phyloP scores from a whole-genome alignment of 2,329 filamentous ascomycete genomes.

The Clarireedia sp. region DNA sequence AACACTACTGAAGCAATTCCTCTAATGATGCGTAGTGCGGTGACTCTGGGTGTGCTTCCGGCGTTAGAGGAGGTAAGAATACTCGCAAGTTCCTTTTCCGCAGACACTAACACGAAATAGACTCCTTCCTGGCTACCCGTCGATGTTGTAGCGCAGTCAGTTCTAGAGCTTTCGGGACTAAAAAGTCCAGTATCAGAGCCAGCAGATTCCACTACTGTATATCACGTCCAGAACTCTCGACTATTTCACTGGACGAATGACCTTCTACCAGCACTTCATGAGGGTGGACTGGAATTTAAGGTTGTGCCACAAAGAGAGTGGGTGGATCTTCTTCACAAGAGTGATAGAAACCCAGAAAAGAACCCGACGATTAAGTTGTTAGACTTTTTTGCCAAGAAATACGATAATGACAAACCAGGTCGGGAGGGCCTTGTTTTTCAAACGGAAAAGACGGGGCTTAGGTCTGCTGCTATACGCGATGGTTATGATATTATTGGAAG shows the following conservation, averaged over 20 bases:
- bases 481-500: conserved; percentile 33
- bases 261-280: conserved; percentile 42
- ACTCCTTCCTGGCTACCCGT: conserved; percentile 39
- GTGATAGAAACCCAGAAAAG: conserved; percentile 39
- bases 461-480: conserved; percentile 24
- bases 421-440: conserved; percentile 34
- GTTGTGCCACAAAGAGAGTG: conserved; percentile 38
- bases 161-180: conserved; percentile 33
- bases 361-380: conserved; percentile 48
- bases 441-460: conserved; percentile 28
- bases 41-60: conserved; percentile 38
- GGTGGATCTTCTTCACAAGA: conserved; percentile 36
- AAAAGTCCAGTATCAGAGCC: neutral
- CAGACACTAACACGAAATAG: conserved; percentile 7
- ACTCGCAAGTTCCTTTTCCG: neutral
- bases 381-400: conserved; percentile 43
- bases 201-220: conserved; percentile 27
- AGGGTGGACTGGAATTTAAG: conserved; percentile 38
- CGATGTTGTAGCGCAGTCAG: conserved; percentile 35
- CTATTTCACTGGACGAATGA: conserved; percentile 42
- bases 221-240: conserved; percentile 45
- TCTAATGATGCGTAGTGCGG: conserved; percentile 40
- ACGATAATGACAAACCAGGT: conserved; percentile 36
- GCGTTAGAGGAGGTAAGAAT: conserved; percentile 33
- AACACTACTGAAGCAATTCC: conserved; percentile 45